Evolutionary conservation across 1,139 yeast species (phyloP), one percentile per base, ranked within the genome.

Genomic region (Diutina scorzettiae): DNA sequence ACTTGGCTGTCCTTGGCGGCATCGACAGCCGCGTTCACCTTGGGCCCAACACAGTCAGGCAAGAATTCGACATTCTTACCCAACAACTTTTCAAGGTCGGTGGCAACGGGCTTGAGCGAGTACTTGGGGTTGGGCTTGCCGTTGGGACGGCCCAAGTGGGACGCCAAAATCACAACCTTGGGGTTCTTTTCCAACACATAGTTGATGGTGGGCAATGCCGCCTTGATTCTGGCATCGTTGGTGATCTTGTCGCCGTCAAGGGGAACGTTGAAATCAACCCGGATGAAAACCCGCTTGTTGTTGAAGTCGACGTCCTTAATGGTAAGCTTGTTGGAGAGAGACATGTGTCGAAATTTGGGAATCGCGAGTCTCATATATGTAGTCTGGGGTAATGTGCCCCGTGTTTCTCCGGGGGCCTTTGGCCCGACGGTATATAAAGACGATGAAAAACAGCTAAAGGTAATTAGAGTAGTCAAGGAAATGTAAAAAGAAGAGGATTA

Each of bases 251-350:
- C 78, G 53, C 96, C 97, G 61, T 89, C 96, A 56, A 89, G 78
- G 59, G 97, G 97, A 53, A 91, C 97, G 69, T 91, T 89, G 79
- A 89, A 89, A 69, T 89, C 95, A 51, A 87, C 96, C 69, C 96
- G 82, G 74, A 89, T 86, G 69, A 89, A 86, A 59, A 89, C 97
- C 60, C 95, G 78, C 75, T 87, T 87, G 64, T 76, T 87, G 58
- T 81, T 64, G 65, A 85, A 80, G 62, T 78, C 77, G 55, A 91
- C 73, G 68, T 89, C 97, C 62, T 81, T 79, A 64, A 89, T 95
- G 47, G 95, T 82, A 55, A 89, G 77, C 70, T 89, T 89, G 66
- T 74, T 83, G 46, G 95, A 80, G 63, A 91, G 78, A 55, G 97
- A 89, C 97, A 89, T 85, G 19, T 16, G 29, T n/a, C 29, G 29